Conservation (phyloP, 202 grass and related monocot species). For the Sporobolus alterniflorus region DNA sequence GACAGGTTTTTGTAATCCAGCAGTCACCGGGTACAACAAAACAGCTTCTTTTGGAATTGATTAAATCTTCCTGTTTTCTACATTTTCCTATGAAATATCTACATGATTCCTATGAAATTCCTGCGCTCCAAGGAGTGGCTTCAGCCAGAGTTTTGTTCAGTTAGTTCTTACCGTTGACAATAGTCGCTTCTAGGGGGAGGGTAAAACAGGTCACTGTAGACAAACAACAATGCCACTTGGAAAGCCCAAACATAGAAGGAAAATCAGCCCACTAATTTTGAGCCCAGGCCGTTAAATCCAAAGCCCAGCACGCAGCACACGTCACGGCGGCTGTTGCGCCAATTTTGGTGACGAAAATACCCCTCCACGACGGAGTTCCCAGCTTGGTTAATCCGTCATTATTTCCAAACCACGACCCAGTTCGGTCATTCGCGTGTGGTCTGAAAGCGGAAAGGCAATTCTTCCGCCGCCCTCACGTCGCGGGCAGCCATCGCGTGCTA, state of each 20-base stretch:
- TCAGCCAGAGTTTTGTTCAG: no score
- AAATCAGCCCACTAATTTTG: not conserved
- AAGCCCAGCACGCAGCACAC: not conserved
- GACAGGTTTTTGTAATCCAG: not conserved
- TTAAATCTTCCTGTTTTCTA: no score
- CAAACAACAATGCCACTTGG: no score
- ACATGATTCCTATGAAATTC: no score
- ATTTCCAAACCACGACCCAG: rapidly evolving
- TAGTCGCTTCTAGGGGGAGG: no score
- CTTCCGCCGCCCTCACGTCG: not conserved
- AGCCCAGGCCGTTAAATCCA: not conserved
- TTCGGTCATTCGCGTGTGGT: not conserved
- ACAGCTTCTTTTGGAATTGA: no score
- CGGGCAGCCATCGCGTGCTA: constrained; percentile 18
- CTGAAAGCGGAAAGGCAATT: constrained; percentile 7
- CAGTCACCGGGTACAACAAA: not conserved
- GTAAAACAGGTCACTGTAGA: no score
- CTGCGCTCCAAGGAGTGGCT: no score
- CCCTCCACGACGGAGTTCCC: not conserved
- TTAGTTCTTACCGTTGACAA: no score
- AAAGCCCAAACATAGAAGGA: not conserved
- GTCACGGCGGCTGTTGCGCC: not conserved
- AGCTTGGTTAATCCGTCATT: not conserved
- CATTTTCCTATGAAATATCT: no score
- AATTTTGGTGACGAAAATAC: not conserved